A percentile compares a stretch with the other conserved stretches of the same genome.
These are phyloP conservation scores for Rhodotorula sphaerocarpa DNA, from an alignment of 768 basidiomycete genomes.

Conservation along the genomic window DNA sequence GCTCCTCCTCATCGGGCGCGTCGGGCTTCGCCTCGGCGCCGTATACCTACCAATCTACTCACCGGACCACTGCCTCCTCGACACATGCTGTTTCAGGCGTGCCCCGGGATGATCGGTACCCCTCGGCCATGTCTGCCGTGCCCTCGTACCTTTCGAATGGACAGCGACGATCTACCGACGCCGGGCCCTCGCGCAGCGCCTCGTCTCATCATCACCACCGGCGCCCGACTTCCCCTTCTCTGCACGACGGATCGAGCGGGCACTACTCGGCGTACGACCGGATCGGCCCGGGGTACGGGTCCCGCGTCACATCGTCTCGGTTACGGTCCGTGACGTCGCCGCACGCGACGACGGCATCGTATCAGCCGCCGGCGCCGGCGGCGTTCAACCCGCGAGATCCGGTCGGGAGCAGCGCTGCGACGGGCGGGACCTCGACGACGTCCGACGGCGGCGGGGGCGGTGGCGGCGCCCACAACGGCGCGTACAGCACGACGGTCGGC, in stretches of 20 bases:
- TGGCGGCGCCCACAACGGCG: too few species aligned
- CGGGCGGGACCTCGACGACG: neutral
- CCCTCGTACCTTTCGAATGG: slow-evolving; percentile 16
- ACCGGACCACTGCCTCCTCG: slow-evolving; percentile 22
- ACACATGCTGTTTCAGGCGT: slow-evolving; percentile 9
- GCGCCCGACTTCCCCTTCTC: neutral
- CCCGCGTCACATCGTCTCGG: neutral
- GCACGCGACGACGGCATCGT: slow-evolving; percentile 25
- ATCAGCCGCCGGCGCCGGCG: slow-evolving; percentile 33
- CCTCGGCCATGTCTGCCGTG: slow-evolving; percentile 27
- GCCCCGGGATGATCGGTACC: neutral
- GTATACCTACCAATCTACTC: slow-evolving; percentile 36
- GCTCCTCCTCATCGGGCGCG: slow-evolving; percentile 7
- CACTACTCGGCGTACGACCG: slow-evolving; percentile 24
- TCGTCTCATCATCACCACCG: too few species aligned
- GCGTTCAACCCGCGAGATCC: slow-evolving; percentile 12
- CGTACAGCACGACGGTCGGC: neutral
- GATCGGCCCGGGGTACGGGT: slow-evolving; percentile 13
- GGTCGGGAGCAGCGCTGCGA: neutral
- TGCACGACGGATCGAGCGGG: slow-evolving; percentile 20
- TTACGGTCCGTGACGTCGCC: slow-evolving; percentile 1
- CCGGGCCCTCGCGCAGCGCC: slow-evolving; percentile 1
- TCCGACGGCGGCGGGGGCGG: neutral
- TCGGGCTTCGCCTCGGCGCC: slow-evolving; percentile 31
- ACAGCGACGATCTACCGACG: slow-evolving; percentile 1